Base-by-base conservation (phyloP, 1,284 basidiomycete species). In the Cryptococcus floricola region DNA sequence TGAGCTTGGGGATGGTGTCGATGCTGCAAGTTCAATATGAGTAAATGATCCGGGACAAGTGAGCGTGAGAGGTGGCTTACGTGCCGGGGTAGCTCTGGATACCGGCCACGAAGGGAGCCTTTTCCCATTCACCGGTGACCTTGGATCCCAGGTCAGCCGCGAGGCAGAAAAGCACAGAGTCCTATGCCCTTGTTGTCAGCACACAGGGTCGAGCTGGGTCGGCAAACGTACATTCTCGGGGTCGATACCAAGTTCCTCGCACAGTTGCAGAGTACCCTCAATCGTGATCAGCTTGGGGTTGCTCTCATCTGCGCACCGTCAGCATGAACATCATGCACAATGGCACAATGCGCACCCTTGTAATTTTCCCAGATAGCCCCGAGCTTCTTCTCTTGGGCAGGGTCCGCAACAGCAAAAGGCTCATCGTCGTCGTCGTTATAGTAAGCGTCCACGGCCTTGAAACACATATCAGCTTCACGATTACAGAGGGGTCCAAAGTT, bases 61-160 rank as follows among this genome's bases (percentile, higher is more conserved):
- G 41, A 8, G 37, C 27, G 3, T 31, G 31, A 18, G 47, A n/a
- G 7, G 49, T 39, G 41, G 58, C 66, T 63, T 52, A 67, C 76
- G 57, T 54, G 10, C 71, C 65, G 41, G 69, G 68, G 62, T 76
- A 75, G 9, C 71, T 74, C 71, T 85, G 86, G 89, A 90, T 92
- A 2, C 91, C 91, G 3, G 88, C 85, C 39, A 86, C 72, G 86
- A 89, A 95, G 1, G 85, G 86, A 58, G 83, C 81, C 66, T 81
- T 83, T 43, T 81, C 81, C 87, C 90, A 96, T 64, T 85, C 82
- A 13, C 88, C 91, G 60, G 93, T 71, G 2, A 59, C 65, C 60
- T 76, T 76, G 34, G 73, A 75, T 2, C 74, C 75, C 10, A 77
- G 63, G 58, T 77, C 76, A 5, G 70, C 57, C 4, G 75, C 75